Base-by-base conservation (phyloP, 2,329 filamentous ascomycete genomes). In the Phialemoniopsis sp. region DNA sequence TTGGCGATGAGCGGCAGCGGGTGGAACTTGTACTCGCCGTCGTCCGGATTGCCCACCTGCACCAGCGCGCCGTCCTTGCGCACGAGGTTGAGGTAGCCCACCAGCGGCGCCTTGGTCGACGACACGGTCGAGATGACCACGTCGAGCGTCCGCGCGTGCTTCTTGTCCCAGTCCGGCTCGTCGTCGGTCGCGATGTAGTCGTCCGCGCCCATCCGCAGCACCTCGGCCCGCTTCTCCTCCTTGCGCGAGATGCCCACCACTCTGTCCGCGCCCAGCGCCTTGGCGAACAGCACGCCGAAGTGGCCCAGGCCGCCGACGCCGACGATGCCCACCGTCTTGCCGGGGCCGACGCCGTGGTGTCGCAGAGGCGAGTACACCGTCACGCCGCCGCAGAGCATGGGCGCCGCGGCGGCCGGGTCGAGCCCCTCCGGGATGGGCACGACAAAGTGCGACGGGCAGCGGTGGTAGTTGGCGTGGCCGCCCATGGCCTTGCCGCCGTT, bases 51-150 rank as follows among this genome's bases (percentile, higher is more conserved):
- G 15, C 83, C 83, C 36, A 88, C 70, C 58, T 85, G 79, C 41
- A 87, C 70, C 53, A 85, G 79, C 5, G 68, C 68, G 14, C 83
- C 82, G 19, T 82, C 82, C 34, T 87, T 69, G 57, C 84, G 78
- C 39, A 87, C 64, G 8, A 88, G 66, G 13, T 62, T 51, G 40
- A 89, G 64, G 59, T 88, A 89, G 32, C 74, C 58, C 40, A 60
- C 59, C 18, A 87, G 53, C 0, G 83, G 83, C 80, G 87, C 83
- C 13, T 57, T 48, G 3, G 45, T 37, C 34, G 48, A 56, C 8
- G 71, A 77, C 18, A 81, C 74, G 3, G 79, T 83, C 63, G 74
- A 39, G 45, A 84, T 54, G 47, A 84, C 78, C 9, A 84, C 54
- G 51, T 83, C 80, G 36, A 83, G 63, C 4, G 64, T 64, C 32